Evolutionary conservation across 345 rosid species (phyloP).

Genomic region (Hirschfeldia incana): DNA sequence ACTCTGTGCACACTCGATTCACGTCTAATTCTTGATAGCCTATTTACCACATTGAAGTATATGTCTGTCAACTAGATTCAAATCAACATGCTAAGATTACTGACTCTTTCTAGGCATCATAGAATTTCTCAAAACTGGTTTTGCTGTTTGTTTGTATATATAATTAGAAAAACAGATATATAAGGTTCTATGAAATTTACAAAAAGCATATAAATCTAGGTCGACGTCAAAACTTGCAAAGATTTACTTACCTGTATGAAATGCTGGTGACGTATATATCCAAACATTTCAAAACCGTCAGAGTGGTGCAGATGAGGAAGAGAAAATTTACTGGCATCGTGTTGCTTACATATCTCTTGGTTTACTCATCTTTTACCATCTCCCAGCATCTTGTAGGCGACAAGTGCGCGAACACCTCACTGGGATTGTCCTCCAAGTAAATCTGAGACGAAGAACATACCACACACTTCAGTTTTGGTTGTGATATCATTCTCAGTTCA

Average conservation of each 20-base stretch:
- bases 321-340: slow-evolving; percentile 64
- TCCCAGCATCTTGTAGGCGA: slow-evolving; percentile 95
- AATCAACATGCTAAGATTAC: too few species aligned
- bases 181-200: too few species aligned
- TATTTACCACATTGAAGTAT: slow-evolving; percentile 39
- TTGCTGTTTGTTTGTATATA: too few species aligned
- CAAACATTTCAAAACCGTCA: slow-evolving; percentile 96
- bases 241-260: slow-evolving; percentile 57
- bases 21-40: slow-evolving; percentile 71
- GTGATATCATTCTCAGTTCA: not conserved
- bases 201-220: too few species aligned
- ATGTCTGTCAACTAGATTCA: too few species aligned
- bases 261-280: slow-evolving; percentile 81
- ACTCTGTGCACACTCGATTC: slow-evolving; percentile 54
- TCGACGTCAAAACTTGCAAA: too few species aligned
- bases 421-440: slow-evolving; percentile 66
- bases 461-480: slow-evolving; percentile 54
- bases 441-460: slow-evolving; percentile 55
- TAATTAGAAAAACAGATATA: too few species aligned
- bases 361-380: slow-evolving; percentile 69
- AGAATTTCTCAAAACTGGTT: too few species aligned
- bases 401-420: slow-evolving; percentile 81
- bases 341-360: slow-evolving; percentile 60
- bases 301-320: slow-evolving; percentile 94
- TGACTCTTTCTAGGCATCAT: too few species aligned